Base-by-base conservation (phyloP, 2,329 filamentous ascomycete genomes). In the Torrubiella hemipterigena region DNA sequence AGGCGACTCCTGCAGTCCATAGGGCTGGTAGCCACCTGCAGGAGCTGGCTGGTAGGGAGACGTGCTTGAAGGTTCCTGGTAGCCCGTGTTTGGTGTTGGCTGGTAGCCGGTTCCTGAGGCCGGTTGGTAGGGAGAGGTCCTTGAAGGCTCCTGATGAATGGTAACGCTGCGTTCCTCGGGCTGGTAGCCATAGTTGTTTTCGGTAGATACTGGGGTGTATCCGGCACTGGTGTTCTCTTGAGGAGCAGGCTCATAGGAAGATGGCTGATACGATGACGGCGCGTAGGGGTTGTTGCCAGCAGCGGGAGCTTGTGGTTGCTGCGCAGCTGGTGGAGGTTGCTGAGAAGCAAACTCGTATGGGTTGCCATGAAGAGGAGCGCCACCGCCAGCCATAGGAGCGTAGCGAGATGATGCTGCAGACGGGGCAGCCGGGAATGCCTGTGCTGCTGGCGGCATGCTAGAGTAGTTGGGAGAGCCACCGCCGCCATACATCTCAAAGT, bases 401-500 rank as follows among this genome's bases (percentile, higher is more conserved):
- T 72, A 71, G 22, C 66, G 63, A n/a, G 69, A 69, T 7, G 62
- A 67, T 5, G 56, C 38, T 5, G 45, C 43, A 2, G 58, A 42
- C 4, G 48, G 44, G 2, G 58, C 48, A 30, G 55, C 45, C 3
- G 58, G 47, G 17, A 24, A 8, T 22, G 8, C 22, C 12, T 11
- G 14, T 6, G 22, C 12, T 5, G 58, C 48, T 10, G 47, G 42
- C 5, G 51, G 34, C 13, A 43, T 42, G 38, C 46, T 39, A 5
- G 45, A 38, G 26, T 53, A 55, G 17, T 42, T 41, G 8, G 55
- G 49, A 1, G 54, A 50, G 5, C 47, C 54, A 32, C 69, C 73
- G 5, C 77, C 77, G 5, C 77, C 77, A 49, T 91, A 93, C 6
- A 82, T 57, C 42, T 95, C 87, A 27, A 84, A 74, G 44, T 69